Percentiles rank a stretch among this genome's conserved stretches.
These are phyloP conservation scores for Crithidia acanthocephali DNA, from an alignment of 208 protist genomes.

Conservation along the genomic window DNA sequence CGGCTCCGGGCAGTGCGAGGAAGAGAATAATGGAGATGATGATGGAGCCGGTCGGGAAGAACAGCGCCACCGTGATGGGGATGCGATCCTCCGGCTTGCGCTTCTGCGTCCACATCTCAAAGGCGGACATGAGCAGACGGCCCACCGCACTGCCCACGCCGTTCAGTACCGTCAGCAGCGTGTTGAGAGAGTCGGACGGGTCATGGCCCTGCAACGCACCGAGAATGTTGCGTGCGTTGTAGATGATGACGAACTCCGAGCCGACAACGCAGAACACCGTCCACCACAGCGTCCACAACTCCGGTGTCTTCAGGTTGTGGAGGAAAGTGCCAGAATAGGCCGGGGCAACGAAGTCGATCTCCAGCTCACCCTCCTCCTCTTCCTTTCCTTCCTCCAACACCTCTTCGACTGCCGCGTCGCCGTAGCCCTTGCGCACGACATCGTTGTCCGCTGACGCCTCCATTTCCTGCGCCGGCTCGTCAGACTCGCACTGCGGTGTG, in stretches of 20 bases:
- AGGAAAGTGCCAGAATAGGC: conserved; percentile 63
- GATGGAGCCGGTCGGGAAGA: conserved; percentile 43
- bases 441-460: neutral
- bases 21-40: conserved; percentile 54
- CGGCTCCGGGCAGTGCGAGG: conserved; percentile 32
- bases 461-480: conserved; percentile 4
- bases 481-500: neutral
- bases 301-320: conserved; percentile 38
- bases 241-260: conserved; percentile 57
- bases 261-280: conserved; percentile 48
- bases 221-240: conserved; percentile 59
- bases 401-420: neutral
- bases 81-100: conserved; percentile 61
- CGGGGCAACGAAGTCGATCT: conserved; percentile 64
- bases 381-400: neutral
- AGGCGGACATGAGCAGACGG: conserved; percentile 56
- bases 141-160: conserved; percentile 70
- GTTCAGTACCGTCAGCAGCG: conserved; percentile 64
- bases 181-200: conserved; percentile 32
- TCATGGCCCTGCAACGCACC: conserved; percentile 47
- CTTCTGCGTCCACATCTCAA: conserved; percentile 63
- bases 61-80: conserved; percentile 53
- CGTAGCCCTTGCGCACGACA: neutral
- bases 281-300: conserved; percentile 63
- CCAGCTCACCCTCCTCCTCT: neutral